Evolutionary conservation across 305 asterid genomes (phyloP).

Genomic region (Fraxinus platypoda): DNA sequence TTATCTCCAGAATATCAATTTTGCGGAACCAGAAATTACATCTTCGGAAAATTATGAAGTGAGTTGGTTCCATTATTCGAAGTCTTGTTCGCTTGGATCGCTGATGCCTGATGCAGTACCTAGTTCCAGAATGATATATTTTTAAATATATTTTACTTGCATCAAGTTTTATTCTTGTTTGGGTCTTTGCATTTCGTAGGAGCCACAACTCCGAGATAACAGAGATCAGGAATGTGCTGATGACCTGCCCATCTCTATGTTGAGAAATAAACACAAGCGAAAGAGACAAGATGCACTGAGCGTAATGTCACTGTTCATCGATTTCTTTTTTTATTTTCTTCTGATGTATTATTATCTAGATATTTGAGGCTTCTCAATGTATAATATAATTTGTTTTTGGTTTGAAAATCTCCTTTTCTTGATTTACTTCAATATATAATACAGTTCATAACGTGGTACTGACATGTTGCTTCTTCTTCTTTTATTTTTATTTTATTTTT

Average conservation of each 20-base stretch:
- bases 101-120: not conserved
- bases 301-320: conserved; percentile 37
- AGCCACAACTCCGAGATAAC: conserved; percentile 27
- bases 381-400: conserved; percentile 22
- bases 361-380: conserved; percentile 13
- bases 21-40: conserved; percentile 42
- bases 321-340: conserved; percentile 10
- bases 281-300: conserved; percentile 38
- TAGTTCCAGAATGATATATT: conserved; percentile 7
- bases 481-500: not conserved
- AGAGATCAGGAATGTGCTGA: conserved; percentile 33
- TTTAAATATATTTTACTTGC: not conserved
- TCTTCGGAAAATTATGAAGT: conserved; percentile 45
- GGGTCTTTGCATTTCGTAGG: conserved; percentile 29
- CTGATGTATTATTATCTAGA: not conserved
- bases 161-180: conserved; percentile 14
- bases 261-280: conserved; percentile 35
- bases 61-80: conserved; percentile 33
- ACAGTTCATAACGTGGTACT: not conserved
- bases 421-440: conserved; percentile 5
- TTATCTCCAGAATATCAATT: conserved; percentile 43
- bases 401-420: conserved; percentile 11
- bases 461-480: not conserved
- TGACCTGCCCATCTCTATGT: conserved; percentile 30
- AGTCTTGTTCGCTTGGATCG: conserved; percentile 19